Evolutionary conservation across 2,329 filamentous ascomycete genomes (phyloP).

Genomic region (Blastomyces percursus): DNA sequence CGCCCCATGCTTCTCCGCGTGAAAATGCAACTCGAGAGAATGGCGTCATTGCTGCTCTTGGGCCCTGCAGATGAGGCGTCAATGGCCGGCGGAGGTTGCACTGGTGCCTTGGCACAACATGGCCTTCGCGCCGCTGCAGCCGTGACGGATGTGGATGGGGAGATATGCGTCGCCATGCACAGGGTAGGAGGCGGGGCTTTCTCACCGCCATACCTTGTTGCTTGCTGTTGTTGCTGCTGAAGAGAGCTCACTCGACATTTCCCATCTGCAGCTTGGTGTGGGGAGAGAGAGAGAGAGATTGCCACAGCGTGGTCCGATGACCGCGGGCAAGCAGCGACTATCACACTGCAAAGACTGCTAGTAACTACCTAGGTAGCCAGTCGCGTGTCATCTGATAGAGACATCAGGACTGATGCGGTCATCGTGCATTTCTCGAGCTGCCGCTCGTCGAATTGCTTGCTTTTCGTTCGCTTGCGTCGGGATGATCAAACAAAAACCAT

Average conservation of each 20-base stretch:
- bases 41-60: not conserved
- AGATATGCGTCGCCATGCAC: not conserved
- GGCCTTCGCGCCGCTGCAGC: not conserved
- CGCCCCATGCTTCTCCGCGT: not conserved
- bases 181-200: not conserved
- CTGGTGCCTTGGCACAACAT: not conserved
- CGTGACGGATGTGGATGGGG: not conserved
- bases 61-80: not conserved
- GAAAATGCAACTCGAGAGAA: not conserved
- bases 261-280: not conserved
- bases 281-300: not conserved
- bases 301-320: slow-evolving; percentile 1
- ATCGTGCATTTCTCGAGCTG: not conserved
- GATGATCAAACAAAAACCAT: not conserved
- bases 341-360: not conserved
- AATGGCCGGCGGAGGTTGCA: not conserved
- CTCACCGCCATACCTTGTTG: not conserved
- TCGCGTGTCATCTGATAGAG: slow-evolving; percentile 1
- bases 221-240: not conserved
- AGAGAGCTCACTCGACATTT: not conserved
- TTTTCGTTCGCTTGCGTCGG: not conserved
- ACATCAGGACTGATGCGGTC: not conserved
- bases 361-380: not conserved
- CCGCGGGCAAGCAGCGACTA: not conserved
- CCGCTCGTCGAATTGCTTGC: not conserved